Evolutionary conservation across 768 basidiomycete genomes (phyloP), one percentile per base, ranked within the genome.

Genomic region (Albatrellus ellisii): DNA sequence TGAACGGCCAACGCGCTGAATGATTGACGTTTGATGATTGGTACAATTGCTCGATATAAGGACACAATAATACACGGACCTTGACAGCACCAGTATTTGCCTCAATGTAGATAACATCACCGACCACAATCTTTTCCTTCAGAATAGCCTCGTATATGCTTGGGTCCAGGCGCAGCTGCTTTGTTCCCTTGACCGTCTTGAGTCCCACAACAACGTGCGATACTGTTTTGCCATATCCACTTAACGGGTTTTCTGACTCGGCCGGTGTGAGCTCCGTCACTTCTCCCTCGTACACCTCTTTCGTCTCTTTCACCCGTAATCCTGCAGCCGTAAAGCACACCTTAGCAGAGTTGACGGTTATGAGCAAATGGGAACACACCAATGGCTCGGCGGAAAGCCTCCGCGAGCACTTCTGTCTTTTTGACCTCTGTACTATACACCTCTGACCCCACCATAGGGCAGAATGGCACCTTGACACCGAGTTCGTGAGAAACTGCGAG

Each of bases 271-370:
- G 65, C 56, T 98, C 94, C 7, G 94, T 98, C 14, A 99, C 86
- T 63, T 99, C 94, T 46, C 95, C 94, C 60, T 98, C 94, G 61
- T 92, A 98, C 6, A 98, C 91, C 56, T 95, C 90, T 59, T 99
- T 98, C 5, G 92, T 97, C 62, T 98, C 95, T 62, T 98, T 98
- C 69, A 98, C 95, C 58, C 94, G 78, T 27, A 98, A 72, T 36
- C 94, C 92, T 92, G 56, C 10, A 28, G 36, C 37, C 7, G 36
- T 20, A 26, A 22, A 48, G 41, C 20, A 46, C 3, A 26, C 8
- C 14, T n/a, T n/a, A n/a, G 9, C 5, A 11, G 2, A n/a, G 9
- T 21, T 10, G 35, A 36, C 6, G 17, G 11, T 21, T 14, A 36
- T 6, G 22, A 26, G 25, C 4, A 17, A 27, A 27, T 20, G 26